Base-by-base conservation (phyloP, 2,329 filamentous ascomycete genomes). In the Fusarium tuaranense region DNA sequence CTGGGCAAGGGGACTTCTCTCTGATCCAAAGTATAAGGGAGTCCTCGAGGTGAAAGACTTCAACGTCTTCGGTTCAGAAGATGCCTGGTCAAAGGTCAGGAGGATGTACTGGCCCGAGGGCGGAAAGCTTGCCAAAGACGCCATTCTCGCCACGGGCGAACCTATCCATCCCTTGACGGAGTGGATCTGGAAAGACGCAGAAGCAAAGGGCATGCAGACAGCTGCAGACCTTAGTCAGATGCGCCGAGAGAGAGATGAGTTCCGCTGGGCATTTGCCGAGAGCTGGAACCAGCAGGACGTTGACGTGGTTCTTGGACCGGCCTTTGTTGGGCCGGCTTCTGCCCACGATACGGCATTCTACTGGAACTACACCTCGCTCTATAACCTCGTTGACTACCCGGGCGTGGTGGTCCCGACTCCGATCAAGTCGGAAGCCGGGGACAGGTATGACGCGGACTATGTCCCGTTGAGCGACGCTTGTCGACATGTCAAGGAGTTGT, bases 31-130 rank as follows among this genome's bases (percentile, higher is more conserved):
- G 3, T 62, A 72, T 7, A 57, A 73, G 1, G 63, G 59, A 0
- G 10, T 69, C 1, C 44, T 86, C 10, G 76, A 83, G 36, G 53
- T 86, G 12, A 85, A 83, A 64, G 32, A 72, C 0, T 86, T 85
- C 68, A 76, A 65, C 2, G 80, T 83, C 0, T 80, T 78, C n/a
- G 77, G 79, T 4, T 75, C 77, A 1, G 73, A 74, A 27, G 72
- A 84, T 20, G 81, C 80, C 0, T 80, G 77, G 70, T 38, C 46
- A 0, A 80, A 74, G 74, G 83, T 86, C 72, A 71, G 80, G 58
- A 71, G 71, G 5, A 82, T 86, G 14, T 88, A 88, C 80, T 88
- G 84, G 78, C 87, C 87, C 0, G 86, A 87, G 30, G 84, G 84
- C 16, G 85, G 46, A 65, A 71, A 36, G 72, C 82, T 60, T 80